Percentiles rank a stretch among this genome's conserved stretches.
Conservation (phyloP, 2,329 filamentous ascomycete genomes). For the Stagonosporopsis tanaceti region DNA sequence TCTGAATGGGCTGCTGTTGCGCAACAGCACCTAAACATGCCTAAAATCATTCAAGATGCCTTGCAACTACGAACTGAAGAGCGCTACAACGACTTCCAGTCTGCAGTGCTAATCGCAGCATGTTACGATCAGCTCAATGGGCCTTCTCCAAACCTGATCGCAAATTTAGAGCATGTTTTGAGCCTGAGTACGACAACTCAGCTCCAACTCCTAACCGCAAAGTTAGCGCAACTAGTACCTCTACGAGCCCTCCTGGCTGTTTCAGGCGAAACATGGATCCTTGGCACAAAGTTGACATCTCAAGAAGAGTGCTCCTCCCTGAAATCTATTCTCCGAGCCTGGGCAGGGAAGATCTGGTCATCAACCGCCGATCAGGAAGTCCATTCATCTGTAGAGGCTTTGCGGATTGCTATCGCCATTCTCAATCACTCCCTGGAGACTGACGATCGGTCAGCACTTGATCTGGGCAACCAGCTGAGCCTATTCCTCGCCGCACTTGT, state of each 20-base stretch:
- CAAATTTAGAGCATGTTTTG: constrained; percentile 37
- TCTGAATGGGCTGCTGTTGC: constrained; percentile 34
- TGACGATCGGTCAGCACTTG: constrained; percentile 25
- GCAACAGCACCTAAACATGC: constrained; percentile 30
- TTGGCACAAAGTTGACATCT: constrained; percentile 52
- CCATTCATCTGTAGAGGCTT: constrained; percentile 32
- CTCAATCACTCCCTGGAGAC: constrained; percentile 34
- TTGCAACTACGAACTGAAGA: constrained; percentile 3
- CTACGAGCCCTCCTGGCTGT: constrained; percentile 54
- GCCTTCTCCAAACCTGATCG: constrained; percentile 19
- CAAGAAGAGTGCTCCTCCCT: constrained; percentile 42
- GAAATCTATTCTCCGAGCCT: constrained; percentile 45
- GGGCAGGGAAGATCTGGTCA: constrained; percentile 46
- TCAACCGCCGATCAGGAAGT: constrained; percentile 7
- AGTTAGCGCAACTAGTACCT: constrained; percentile 50
- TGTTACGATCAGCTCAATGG: constrained; percentile 35
- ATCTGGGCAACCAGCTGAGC: constrained; percentile 45
- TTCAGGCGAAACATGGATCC: constrained; percentile 55
- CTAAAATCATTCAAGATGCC: constrained; percentile 38
- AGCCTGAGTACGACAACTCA: constrained; percentile 32
- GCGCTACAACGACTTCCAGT: constrained; percentile 47
- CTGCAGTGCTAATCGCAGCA: constrained; percentile 47
- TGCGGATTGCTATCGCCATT: constrained; percentile 19
- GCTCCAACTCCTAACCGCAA: constrained; percentile 46
- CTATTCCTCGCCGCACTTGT: constrained; percentile 48